Evolutionary conservation across 2,329 filamentous ascomycete genomes (phyloP).

Genomic region (Alternaria hordeiaustralica): DNA sequence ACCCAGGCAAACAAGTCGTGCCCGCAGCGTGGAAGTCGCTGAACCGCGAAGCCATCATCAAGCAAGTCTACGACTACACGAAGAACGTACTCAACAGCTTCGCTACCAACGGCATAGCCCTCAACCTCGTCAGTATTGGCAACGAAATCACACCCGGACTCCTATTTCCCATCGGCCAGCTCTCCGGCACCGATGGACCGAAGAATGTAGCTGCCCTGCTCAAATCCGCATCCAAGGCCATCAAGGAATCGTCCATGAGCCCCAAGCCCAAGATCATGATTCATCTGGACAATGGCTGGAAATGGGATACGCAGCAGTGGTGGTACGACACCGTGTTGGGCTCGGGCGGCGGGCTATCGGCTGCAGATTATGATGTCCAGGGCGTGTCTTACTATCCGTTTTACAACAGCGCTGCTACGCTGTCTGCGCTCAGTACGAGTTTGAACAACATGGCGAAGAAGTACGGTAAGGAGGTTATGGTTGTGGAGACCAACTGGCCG

Average conservation of each 20-base stretch:
- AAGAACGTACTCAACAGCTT: constrained; percentile 67
- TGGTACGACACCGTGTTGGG: constrained; percentile 65
- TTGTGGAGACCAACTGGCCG: constrained; percentile 76
- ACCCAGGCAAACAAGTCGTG: constrained; percentile 67
- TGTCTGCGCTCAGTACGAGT: constrained; percentile 62
- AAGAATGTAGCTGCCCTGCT: constrained; percentile 69
- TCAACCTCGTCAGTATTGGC: constrained; percentile 71
- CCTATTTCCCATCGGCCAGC: constrained; percentile 69
- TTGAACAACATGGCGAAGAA: constrained; percentile 65
- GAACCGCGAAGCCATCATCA: constrained; percentile 64
- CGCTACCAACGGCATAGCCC: constrained; percentile 59
- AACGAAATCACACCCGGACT: constrained; percentile 75
- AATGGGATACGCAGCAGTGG: constrained; percentile 69
- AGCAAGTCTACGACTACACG: constrained; percentile 74
- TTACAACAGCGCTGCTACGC: constrained; percentile 66
- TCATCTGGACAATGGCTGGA: constrained; percentile 78
- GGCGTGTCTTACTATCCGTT: constrained; percentile 78
- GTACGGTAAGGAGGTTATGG: constrained; percentile 71
- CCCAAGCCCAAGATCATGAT: constrained; percentile 73
- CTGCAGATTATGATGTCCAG: constrained; percentile 71
- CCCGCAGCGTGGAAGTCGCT: constrained; percentile 69
- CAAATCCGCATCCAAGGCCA: constrained; percentile 67
- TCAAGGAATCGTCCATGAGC: constrained; percentile 66
- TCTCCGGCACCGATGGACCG: constrained; percentile 53
- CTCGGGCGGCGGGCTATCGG: constrained; percentile 54